Base-by-base conservation (phyloP, 176 grass and related monocot species). In the Juncus effusus region DNA sequence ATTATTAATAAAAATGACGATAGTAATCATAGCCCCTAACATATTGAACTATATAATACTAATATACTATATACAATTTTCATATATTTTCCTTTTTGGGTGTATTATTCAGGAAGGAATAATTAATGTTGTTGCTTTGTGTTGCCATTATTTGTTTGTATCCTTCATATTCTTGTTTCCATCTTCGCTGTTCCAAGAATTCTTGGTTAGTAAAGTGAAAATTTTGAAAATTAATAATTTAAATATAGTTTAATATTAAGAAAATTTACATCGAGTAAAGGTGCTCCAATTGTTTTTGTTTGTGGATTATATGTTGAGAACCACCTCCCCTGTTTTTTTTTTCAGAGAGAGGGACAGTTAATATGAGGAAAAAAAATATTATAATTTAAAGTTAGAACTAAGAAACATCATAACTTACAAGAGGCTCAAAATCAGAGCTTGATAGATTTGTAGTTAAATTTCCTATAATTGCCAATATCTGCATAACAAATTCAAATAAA, bases 391-490 rank as follows among this genome's bases (percentile, higher is more conserved):
- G 70, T 14, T 54, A 5, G 13, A 54, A 28, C 3, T 12, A 54
- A 62, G 40, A 53, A 4, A 69, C 61, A 40, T 7, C 14, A 38
- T 49, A 5, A 62, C 82, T 96, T 62, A 96, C 92, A 51, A 96
- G 53, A 2, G 79, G 65, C 55, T 81, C 84, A 37, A 86, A 83
- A 62, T 81, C 55, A 61, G 84, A 77, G 0, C 65, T 74, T 54
- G 77, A 62, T 40, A 97, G 60, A 65, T 97, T 90, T 28, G 54
- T 40, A 54, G 90, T 77, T 16, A 91, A 70, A 38, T 97, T 97
- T 44, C 63, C 72, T 7, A 97, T 84, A 62, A 97, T 79, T 62
- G 67, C 12, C 67, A 97, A 4, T 68, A 97, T 62, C 93, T 97
- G 72, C 50, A 73, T n/a, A 6, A 70, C 9, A 73, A 39, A 67